Base-by-base conservation (phyloP, 2,329 filamentous ascomycete species). In the Colletotrichum destructivum region DNA sequence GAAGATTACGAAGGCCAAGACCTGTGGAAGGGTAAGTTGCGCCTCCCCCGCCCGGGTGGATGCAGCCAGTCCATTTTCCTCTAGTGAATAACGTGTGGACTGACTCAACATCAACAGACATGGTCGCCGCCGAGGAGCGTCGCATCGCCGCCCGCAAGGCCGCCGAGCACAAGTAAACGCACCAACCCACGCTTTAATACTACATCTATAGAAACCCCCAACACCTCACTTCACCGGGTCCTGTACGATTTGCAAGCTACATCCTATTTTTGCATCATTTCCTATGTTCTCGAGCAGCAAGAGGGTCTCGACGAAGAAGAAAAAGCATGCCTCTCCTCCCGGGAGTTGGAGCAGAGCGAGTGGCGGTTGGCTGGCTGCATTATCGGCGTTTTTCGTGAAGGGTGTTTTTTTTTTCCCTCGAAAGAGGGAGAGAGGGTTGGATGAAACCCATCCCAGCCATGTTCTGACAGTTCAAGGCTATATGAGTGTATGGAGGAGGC, bases 1-100 rank as follows among this genome's bases (percentile, higher is more conserved):
- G 94, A 97, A 86, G 88, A 93, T 74, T 96, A 97, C 81, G 88
- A 92, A 80, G 94, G 94, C 55, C 94, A 97, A 85, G 95, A 98
- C 82, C 88, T 98, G 78, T 99, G 96, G 96, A 96, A 90, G 86
- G 92, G 92, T 93, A 83, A 80, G 90, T 75, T 31, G 6, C 6
- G 3, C 11, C 26, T 21, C 31, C 31, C 40, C 31, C 59, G 26
- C 56, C 18, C 21, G 15, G 21, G 42, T n/a, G 16, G 35, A 26
- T 12, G 12, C 18, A 51, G 4, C 31, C 18, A 38, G 23, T 4
- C 38, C 31, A 35, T 9, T 49, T n/a, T 2, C 21, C 16, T 38
- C 35, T 11, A 11, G 35, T 11, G 35, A 38, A 38, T 38, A 11
- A 61, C 35, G 11, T 35, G 26, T 21, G 31, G 35, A 46, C 72